phyloP scores from a whole-genome alignment of 768 basidiomycete species.

The Boletellus sp. region DNA sequence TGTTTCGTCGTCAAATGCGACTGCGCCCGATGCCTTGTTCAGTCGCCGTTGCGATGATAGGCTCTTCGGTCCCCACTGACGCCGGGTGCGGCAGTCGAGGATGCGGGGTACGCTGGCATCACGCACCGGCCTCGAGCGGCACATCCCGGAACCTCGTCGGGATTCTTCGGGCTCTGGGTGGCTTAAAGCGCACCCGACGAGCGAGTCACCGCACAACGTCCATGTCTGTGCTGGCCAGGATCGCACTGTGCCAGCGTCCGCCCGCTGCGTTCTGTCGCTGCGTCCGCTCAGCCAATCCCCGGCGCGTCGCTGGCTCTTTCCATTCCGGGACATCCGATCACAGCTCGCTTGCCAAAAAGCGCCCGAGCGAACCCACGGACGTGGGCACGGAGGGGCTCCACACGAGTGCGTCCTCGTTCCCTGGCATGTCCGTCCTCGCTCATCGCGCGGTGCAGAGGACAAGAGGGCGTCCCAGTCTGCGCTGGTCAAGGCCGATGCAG shows the following conservation, averaged over 20 bases:
- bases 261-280: slow-evolving; percentile 6
- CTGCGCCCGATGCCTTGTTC: slow-evolving; percentile 27
- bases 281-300: slow-evolving; percentile 1
- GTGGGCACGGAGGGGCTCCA: slow-evolving; percentile 37
- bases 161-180: slow-evolving; percentile 15
- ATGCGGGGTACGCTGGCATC: too few relatives aligned
- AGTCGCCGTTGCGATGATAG: slow-evolving; percentile 9
- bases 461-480: slow-evolving; percentile 13
- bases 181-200: slow-evolving; percentile 18
- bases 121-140: slow-evolving; percentile 7
- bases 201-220: slow-evolving; percentile 1
- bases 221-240: slow-evolving; percentile 17
- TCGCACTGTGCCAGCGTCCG: slow-evolving; percentile 9
- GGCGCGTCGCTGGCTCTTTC: slow-evolving; percentile 13
- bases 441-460: slow-evolving; percentile 22
- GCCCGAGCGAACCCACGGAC: slow-evolving; percentile 17
- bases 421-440: not conserved
- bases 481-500: slow-evolving; percentile 35
- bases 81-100: too few relatives aligned
- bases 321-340: slow-evolving; percentile 24
- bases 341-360: slow-evolving; percentile 23
- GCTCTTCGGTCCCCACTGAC: slow-evolving; percentile 2
- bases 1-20: slow-evolving; percentile 31
- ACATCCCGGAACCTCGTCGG: slow-evolving; percentile 25
- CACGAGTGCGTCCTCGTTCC: slow-evolving; percentile 19